phyloP scores from a whole-genome alignment of 441 rosid species.

The Cnidoscolus chayamansa region DNA sequence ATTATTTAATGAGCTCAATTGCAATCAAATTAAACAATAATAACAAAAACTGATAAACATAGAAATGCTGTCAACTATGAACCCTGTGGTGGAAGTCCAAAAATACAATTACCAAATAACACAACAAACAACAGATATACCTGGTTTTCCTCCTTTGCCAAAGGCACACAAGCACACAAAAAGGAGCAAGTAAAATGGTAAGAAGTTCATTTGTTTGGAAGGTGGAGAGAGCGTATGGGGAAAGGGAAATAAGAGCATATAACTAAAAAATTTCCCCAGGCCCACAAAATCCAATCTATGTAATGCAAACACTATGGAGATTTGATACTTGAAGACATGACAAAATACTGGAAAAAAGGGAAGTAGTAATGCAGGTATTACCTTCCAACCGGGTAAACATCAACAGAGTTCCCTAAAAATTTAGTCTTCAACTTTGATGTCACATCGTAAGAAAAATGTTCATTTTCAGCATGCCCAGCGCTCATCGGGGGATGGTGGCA shows the following conservation, averaged over 20 bases:
- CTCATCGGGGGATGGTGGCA: slow-evolving; percentile 98
- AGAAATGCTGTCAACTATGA: no score
- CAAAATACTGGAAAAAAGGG: neutral
- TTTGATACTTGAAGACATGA: neutral
- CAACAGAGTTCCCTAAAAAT: slow-evolving; percentile 85
- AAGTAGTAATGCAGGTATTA: slow-evolving; percentile 21
- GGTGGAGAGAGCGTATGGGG: no score
- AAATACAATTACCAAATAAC: no score
- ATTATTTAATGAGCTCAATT: neutral
- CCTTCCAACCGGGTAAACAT: slow-evolving; percentile 97
- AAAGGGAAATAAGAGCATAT: no score
- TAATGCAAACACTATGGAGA: neutral
- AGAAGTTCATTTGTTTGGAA: no score
- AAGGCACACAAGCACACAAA: no score
- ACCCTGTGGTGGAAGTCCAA: no score
- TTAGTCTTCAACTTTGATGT: slow-evolving; percentile 94
- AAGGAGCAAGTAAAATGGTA: no score
- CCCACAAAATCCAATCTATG: no score
- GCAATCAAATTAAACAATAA: neutral
- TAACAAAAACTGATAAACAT: neutral
- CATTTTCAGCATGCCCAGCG: slow-evolving; percentile 94
- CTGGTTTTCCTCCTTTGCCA: no score
- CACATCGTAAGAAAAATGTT: slow-evolving; percentile 81
- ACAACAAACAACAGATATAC: no score
- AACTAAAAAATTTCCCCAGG: no score